Conservation (phyloP, 129 eudicot species). For the Smallanthus sonchifolius region DNA sequence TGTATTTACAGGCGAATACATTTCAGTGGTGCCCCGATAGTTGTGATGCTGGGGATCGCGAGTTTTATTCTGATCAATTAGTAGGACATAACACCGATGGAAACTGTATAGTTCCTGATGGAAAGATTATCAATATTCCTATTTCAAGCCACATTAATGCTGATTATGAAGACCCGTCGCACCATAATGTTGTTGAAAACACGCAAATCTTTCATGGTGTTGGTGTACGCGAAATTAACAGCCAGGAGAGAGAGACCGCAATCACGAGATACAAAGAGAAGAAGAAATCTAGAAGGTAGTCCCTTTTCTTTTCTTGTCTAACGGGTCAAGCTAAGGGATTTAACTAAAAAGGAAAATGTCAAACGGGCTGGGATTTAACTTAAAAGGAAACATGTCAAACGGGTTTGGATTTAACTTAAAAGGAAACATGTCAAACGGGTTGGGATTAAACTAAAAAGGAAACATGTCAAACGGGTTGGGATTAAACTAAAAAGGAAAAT, state of each 20-base stretch:
- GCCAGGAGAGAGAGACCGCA: constrained; percentile 75
- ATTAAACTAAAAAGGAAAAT: not conserved
- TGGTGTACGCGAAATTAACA: constrained; percentile 51
- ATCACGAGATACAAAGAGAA: constrained; percentile 91
- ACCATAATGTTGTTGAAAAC: constrained; percentile 28
- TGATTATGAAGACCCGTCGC: constrained; percentile 38
- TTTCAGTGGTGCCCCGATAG: constrained; percentile 45
- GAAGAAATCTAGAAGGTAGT: constrained; percentile 81
- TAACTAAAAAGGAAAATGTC: not conserved
- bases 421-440: not conserved
- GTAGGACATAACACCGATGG: constrained; percentile 37
- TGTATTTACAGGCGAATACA: constrained; percentile 41
- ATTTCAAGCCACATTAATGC: constrained; percentile 17
- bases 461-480: not conserved
- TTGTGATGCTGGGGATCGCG: constrained; percentile 36
- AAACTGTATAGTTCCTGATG: constrained; percentile 54
- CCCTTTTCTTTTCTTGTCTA: not conserved
- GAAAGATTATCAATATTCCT: constrained; percentile 33
- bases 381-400: not conserved
- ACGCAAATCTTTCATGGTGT: constrained; percentile 35
- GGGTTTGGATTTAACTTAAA: not conserved
- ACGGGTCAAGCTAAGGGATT: not conserved
- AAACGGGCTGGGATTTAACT: not conserved
- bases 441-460: no score
- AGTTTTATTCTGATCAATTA: constrained; percentile 26